Evolutionary conservation across 352 stramenopile species (phyloP), one percentile per base, ranked within the genome.

Genomic region (Phytophthora ramorum): DNA sequence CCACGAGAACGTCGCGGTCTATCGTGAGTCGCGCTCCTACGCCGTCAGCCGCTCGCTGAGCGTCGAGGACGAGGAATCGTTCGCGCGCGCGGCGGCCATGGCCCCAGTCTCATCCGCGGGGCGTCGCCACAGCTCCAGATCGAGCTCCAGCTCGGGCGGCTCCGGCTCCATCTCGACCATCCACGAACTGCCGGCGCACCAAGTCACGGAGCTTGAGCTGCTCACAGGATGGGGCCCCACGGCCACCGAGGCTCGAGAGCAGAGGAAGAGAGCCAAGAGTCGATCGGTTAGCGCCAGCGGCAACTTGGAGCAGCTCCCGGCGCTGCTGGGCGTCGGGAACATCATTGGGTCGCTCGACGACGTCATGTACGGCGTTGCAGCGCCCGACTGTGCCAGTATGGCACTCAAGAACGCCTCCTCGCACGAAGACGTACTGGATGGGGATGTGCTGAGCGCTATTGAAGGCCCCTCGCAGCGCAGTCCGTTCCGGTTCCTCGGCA

Each of bases 401-500:
- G 71, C 75, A n/a, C 70, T 90, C 37, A 83, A 87, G 62, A 74
- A 76, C 38, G 75, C 69, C 4, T 75, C 77, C 32, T 68, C 65
- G 3, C 67, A 80, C 24, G 62, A 78, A 20, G 76, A 88, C 55
- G 63, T 85, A n/a, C 54, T 87, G 48, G 81, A 90, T 58, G 75
- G 68, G 19, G 78, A 84, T 40, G 72, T 93, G 43, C 65, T 93
- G 45, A 71, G 66, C 61, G 73, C 80, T 35, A 83, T 91, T 43
- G 66, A 85, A 66, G 78, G 73, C 0, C 85, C 85, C 4, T 83
- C 71, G 20, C 57, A 79, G 13, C 70, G 71, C 26, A 87, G 87
- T 24, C 85, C 85, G 46, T 93, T 91, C 67, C 71, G 78, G 16
- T 83, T 86, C 45, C 59, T 93, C 12, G 81, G 80, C 0, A 67